Evolutionary conservation across 257 asterid species (phyloP), one percentile per base, ranked within the genome.

Genomic region (Solanum arcanum): DNA sequence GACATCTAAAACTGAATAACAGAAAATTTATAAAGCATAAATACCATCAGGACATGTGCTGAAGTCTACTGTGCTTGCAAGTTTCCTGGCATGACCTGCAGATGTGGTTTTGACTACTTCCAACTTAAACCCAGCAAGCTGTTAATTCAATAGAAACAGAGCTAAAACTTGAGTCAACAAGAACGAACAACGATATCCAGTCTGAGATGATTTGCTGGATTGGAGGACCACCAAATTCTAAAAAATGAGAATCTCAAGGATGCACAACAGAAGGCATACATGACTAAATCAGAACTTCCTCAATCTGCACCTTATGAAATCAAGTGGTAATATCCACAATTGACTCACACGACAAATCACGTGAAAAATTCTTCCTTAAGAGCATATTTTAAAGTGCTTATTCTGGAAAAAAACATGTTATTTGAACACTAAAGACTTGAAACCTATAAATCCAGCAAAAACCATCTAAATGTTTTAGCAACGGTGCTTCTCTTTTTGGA

Each of bases 111-210:
- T 96, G 69, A 93, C 97, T 86, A 97, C 94, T 90, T 96, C 99
- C 91, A 97, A 91, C 90, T 96, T 94, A 92, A 97, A 97, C 87
- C 99, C 99, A 9, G 99, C 99, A 88, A 97, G 98, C 99, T 97
- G 96, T 86, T 88, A 87, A 84, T 87, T 87, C 84, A 81, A 49
- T 20, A 49, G 85, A 81, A 49, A 81, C 46, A 81, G 29, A 31
- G 69, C 31, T 81, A 49, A 81, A 29, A 80, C 12, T 29, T 49
- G 31, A 81, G 46, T 76, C 60, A 81, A 81, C 69, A 31, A 81
- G 31, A 81, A 81, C 31, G 7, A 49, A 49, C 69, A 81, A 80
- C 46, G 27, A 20, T 31, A 29, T 81, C 85, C 85, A 52, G 46
- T 81, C 85, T 77, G n/a, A 27, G 66, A 46, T 78, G 25, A 46